Evolutionary conservation across 2,329 filamentous ascomycete species (phyloP), one percentile per base, ranked within the genome.

Genomic region (Neocucurbitaria cava): DNA sequence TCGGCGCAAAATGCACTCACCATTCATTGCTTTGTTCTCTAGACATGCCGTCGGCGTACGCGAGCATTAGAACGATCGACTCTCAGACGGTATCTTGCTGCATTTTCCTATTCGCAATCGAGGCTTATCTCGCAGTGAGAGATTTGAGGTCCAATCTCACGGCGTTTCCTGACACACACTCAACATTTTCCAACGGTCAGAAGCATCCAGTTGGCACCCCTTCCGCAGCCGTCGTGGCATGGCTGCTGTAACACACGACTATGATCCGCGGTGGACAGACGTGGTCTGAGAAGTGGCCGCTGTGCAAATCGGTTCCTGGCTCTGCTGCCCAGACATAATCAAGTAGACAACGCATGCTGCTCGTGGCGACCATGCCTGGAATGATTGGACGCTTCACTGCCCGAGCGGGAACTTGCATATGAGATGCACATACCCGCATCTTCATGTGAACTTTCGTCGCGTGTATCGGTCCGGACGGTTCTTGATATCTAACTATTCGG

Each of bases 371-470:
- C 26, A 21, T 1, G 2, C 30, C 18, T 2, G 1, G 3, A 3
- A 2, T 43, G 13, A 54, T 54, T 54, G 52, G 52, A 3, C 24
- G 2, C 11, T 35, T 31, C 7, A 8, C 5, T n/a, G 7, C 33
- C 7, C 30, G 9, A 21, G 23, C 35, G 42, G 17, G 24, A 51
- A 6, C 17, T 3, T 40, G 21, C 38, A 11, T n/a, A 23, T 28
- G 46, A 40, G 28, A 54, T 28, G 35, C 46, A 54, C 35, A 40
- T 46, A 46, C 41, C 52, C 52, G 52, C 46, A 17, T 28, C 42
- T 50, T 44, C 41, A 41, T 41, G 23, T 54, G 9, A 36, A 45
- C 30, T n/a, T 23, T 40, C 18, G 26, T 20, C 15, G 7, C 42
- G 15, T 31, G 23, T 28, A 24, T 24, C 42, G 39, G 48, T 26